Evolutionary conservation across 345 rosid species (phyloP), one percentile per base, ranked within the genome.

Genomic region (Syzygium aqueum): DNA sequence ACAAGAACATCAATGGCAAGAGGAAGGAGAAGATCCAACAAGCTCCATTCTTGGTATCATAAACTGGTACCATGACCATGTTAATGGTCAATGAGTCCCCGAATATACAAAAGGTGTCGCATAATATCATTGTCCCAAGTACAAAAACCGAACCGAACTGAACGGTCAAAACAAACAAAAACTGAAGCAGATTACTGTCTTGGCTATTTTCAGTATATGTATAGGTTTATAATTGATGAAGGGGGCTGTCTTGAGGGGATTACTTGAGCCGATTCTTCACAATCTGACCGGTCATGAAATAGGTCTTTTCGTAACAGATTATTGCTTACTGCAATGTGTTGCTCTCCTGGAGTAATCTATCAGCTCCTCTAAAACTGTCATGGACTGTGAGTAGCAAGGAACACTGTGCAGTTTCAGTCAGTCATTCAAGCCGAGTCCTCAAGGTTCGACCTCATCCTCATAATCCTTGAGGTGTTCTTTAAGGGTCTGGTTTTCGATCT

Each of bases 391-490:
- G 49, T 37, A 2, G 37, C 82, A 19, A 73, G 27, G 27, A 37
- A 37, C 12, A 12, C 25, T 73, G 14, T 40, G 2, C 49, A 2
- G 49, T 40, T 73, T 73, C 25, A 2, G 25, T 17, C 49, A 40
- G 49, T 73, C 82, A 5, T 19, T 37, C 15, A 40, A 73, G 82
- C 82, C 7, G 0, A 19, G 82, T 73, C 82, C 82, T 73, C 82
- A 73, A 73, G 82, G 37, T 73, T 93, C 93, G 77, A 83, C 73
- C 85, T 91, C 94, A 30, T 91, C 94, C 85, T 94, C 95, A 40
- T 37, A 77, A 87, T 95, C 90, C 87, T 91, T 92, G 84, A 95
- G 97, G 90, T 95, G 97, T 83, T 93, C 95, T 87, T 91, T 94
- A 53, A 96, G 91, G 86, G 92, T 67, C 59, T 93, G 99, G 86